Percentiles rank a stretch among this genome's conserved stretches.
phyloP scores from a whole-genome alignment of 2,329 filamentous ascomycete species.

The Alternaria rosae region DNA sequence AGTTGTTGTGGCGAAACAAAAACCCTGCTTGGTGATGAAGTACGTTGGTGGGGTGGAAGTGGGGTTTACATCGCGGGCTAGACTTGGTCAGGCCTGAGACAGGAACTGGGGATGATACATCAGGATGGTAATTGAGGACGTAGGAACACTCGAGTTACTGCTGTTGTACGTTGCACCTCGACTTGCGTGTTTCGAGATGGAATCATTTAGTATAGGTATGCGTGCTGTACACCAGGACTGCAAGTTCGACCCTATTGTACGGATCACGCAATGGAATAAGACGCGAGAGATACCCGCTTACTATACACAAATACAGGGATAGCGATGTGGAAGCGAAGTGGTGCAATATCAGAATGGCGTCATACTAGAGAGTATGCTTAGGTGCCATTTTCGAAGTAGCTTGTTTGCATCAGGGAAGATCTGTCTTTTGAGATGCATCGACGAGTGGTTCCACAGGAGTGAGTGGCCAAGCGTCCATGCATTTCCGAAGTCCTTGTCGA shows the following conservation, averaged over 20 bases:
- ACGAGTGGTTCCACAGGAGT: neutral
- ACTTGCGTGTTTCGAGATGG: neutral
- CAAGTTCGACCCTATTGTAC: neutral
- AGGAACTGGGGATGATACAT: neutral
- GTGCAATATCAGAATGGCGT: neutral
- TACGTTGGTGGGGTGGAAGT: constrained; percentile 7
- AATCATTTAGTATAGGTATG: neutral
- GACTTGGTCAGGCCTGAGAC: neutral
- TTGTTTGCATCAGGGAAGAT: neutral
- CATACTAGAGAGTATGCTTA: neutral
- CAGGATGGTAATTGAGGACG: neutral
- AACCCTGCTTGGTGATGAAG: neutral
- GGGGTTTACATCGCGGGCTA: neutral
- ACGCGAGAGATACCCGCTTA: neutral
- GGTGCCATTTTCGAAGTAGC: neutral
- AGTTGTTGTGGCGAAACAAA: neutral
- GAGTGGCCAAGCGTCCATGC: neutral
- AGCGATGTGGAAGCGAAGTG: neutral
- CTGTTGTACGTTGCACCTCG: neutral
- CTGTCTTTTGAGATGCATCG: neutral
- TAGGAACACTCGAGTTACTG: neutral
- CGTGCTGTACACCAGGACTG: neutral
- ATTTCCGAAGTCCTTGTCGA: neutral
- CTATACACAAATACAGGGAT: neutral
- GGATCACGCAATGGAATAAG: neutral